Conservation (phyloP, 176 grass and related monocot genomes). For the Avena insularis region DNA sequence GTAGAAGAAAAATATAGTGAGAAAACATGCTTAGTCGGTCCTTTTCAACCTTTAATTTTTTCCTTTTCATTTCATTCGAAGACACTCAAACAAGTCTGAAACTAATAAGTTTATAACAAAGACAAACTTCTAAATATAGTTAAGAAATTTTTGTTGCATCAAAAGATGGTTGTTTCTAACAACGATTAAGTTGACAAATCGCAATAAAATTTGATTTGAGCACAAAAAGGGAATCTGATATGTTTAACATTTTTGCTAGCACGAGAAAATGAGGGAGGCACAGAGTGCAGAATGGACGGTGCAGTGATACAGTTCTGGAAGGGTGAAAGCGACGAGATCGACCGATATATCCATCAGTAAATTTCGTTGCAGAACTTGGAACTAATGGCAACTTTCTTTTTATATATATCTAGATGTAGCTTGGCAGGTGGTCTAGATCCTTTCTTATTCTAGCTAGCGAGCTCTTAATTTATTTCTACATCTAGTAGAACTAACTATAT, state of each 20-base stretch:
- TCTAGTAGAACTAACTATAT: not conserved
- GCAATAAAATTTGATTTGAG: not conserved
- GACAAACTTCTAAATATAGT: no score
- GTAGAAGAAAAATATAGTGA: not conserved
- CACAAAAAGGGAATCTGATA: not conserved
- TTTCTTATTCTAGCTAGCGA: constrained; percentile 17
- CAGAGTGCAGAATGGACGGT: not conserved
- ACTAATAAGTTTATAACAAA: not conserved
- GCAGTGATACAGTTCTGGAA: constrained; percentile 30
- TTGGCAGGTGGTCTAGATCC: not conserved
- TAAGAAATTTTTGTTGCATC: not conserved
- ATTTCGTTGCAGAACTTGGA: not conserved
- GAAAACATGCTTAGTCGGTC: not conserved
- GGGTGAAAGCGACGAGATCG: constrained; percentile 36
- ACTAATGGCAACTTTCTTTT: not conserved
- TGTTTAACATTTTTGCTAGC: not conserved
- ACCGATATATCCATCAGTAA: not conserved
- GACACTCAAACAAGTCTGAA: not conserved
- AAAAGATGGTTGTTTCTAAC: not conserved
- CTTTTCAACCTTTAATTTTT: not conserved
- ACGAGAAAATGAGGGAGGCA: not conserved
- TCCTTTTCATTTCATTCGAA: not conserved
- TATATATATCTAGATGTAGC: not conserved
- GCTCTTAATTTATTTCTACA: not conserved
- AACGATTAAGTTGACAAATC: not conserved